These are phyloP conservation scores for Botrytis fragariae DNA, from an alignment of 2,329 filamentous ascomycete species.

Conservation along the genomic window DNA sequence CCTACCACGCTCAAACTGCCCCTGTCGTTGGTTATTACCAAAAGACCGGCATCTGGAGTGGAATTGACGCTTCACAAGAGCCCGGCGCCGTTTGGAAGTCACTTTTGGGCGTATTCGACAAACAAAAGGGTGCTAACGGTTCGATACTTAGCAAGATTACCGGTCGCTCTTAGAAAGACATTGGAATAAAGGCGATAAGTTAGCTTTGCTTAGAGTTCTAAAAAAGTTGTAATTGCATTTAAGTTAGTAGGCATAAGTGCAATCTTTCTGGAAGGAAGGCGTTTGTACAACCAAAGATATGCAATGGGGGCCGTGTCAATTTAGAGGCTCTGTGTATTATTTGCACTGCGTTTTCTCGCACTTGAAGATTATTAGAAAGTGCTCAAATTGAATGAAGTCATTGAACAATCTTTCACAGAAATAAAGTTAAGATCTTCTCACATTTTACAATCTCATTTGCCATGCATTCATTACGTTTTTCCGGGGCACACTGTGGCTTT, in stretches of 20 bases:
- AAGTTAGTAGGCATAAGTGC: conserved; percentile 29
- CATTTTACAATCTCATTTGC: conserved; percentile 5
- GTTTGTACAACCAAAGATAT: conserved; percentile 34
- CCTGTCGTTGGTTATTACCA: conserved; percentile 97
- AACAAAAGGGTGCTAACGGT: conserved; percentile 44
- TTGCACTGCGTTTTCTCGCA: conserved; percentile 27
- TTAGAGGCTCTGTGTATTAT: conserved; percentile 34
- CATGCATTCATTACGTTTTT: not conserved
- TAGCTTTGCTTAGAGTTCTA: conserved; percentile 35
- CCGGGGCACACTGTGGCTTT: not conserved
- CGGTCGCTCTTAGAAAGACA: conserved; percentile 28
- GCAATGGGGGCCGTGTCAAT: conserved; percentile 30
- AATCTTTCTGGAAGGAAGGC: conserved; percentile 27
- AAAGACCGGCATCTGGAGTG: conserved; percentile 94
- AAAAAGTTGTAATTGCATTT: conserved; percentile 31
- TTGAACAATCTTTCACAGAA: not conserved
- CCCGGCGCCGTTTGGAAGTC: conserved; percentile 95
- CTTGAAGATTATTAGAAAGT: conserved; percentile 24
- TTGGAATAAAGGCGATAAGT: conserved; percentile 16
- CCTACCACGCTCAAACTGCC: conserved; percentile 90
- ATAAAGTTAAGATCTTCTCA: not conserved
- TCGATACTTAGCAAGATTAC: conserved; percentile 39
- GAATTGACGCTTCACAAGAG: conserved; percentile 93
- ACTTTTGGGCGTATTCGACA: conserved; percentile 78
- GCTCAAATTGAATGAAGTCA: conserved; percentile 10